Evolutionary conservation across 2,329 filamentous ascomycete genomes (phyloP).

Genomic region (Aspergillus novoparasiticus): DNA sequence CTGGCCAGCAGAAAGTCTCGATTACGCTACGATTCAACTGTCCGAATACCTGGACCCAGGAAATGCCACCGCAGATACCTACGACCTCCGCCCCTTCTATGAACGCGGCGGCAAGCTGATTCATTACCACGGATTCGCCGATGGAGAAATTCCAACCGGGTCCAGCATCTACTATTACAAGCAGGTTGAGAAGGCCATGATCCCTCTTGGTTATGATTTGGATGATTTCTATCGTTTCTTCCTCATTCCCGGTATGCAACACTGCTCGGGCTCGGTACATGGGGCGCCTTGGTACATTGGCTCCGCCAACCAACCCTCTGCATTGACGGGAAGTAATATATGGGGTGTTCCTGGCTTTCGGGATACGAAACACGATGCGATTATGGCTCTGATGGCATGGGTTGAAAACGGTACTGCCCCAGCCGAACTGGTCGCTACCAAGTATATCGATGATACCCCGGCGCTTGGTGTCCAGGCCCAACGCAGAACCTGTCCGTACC

Average conservation of each 20-base stretch:
- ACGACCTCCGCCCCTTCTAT: constrained; percentile 15
- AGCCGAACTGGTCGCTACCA: constrained; percentile 19
- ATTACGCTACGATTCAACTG: constrained; percentile 42
- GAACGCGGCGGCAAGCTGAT: constrained; percentile 17
- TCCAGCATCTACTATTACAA: constrained; percentile 20
- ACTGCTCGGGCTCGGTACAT: constrained; percentile 8
- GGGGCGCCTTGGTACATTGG: constrained; percentile 11
- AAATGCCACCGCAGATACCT: constrained; percentile 14
- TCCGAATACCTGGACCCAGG: constrained; percentile 8
- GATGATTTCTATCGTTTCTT: constrained; percentile 22
- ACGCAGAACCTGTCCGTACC: constrained; percentile 2
- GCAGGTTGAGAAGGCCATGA: constrained; percentile 1
- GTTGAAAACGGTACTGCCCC: constrained; percentile 23
- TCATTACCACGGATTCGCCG: constrained; percentile 20
- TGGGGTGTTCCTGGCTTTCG: constrained; percentile 14
- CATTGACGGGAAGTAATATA: constrained; percentile 3
- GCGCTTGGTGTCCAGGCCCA: constrained; percentile 7
- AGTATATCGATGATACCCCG: constrained; percentile 9
- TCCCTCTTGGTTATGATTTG: constrained; percentile 7
- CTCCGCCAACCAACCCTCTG: constrained; percentile 7
- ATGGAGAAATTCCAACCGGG: constrained; percentile 8
- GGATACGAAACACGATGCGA: constrained; percentile 19
- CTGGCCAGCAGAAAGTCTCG: constrained; percentile 44
- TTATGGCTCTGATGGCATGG: constrained; percentile 23
- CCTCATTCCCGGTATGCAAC: constrained; percentile 19